These are phyloP conservation scores for barley (Hordeum vulgare) DNA, from an alignment of 176 grass and related monocot genomes.

Conservation along the genomic window MorexV3_pseudomolecules_assembly NC_058522.1:542564633-542565132, in stretches of 20 bases:
- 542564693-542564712: background rate
- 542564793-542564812: conserved; percentile 8
- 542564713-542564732: conserved; percentile 4
- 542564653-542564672: conserved; percentile 15
- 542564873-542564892: background rate
- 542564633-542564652: conserved; percentile 45
- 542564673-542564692: conserved; percentile 15
- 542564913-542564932: background rate
- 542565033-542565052: conserved; percentile 98
- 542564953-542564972: background rate
- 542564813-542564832: background rate
- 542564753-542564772: background rate
- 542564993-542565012: conserved; percentile 97
- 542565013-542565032: conserved; percentile 93
- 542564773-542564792: background rate
- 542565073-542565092: conserved; percentile 33
- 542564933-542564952: background rate
- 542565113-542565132: conserved; percentile 8
- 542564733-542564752: background rate
- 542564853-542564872: background rate
- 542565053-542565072: conserved; percentile 95
- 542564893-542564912: background rate
- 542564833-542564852: conserved; percentile 8
- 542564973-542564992: conserved; percentile 41
- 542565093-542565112: conserved; percentile 1